phyloP scores from a whole-genome alignment of 139 green algal genomes.

The Tetradesmus lagerheimii region DNA sequence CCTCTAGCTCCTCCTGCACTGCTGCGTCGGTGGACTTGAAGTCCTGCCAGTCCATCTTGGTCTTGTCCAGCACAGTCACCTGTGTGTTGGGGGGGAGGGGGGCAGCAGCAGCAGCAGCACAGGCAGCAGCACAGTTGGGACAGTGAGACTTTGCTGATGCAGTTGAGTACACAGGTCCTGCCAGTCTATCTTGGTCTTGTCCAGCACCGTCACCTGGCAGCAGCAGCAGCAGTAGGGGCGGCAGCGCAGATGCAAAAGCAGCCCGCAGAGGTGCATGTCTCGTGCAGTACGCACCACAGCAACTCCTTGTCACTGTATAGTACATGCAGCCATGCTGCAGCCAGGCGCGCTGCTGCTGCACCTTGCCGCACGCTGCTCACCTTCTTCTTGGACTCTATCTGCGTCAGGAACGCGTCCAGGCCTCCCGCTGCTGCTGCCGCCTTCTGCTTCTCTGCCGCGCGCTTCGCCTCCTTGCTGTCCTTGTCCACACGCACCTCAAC shows the following conservation, averaged over 20 bases:
- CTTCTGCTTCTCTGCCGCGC: constrained; percentile 49
- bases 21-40: constrained; percentile 77
- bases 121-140: neutral
- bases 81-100: too few relatives aligned
- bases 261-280: too few relatives aligned
- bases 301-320: too few relatives aligned
- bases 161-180: constrained; percentile 31
- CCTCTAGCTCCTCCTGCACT: constrained; percentile 89
- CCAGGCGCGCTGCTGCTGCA: too few relatives aligned
- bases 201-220: constrained; percentile 84
- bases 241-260: too few relatives aligned
- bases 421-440: constrained; percentile 41
- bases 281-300: too few relatives aligned
- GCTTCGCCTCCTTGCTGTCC: constrained; percentile 71
- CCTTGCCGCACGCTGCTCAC: constrained; percentile 9
- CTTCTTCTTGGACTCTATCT: constrained; percentile 77
- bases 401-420: constrained; percentile 71
- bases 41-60: constrained; percentile 85
- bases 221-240: constrained; percentile 23
- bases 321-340: too few relatives aligned
- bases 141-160: too few relatives aligned
- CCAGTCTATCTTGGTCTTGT: constrained; percentile 93
- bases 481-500: constrained; percentile 66
- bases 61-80: constrained; percentile 93
- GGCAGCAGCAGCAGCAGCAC: constrained; percentile 17